A percentile compares a stretch with the other conserved stretches of the same genome.
Conservation (phyloP, 192 early-diverging fungal genomes). For the Backusella tuberculispora region DNA sequence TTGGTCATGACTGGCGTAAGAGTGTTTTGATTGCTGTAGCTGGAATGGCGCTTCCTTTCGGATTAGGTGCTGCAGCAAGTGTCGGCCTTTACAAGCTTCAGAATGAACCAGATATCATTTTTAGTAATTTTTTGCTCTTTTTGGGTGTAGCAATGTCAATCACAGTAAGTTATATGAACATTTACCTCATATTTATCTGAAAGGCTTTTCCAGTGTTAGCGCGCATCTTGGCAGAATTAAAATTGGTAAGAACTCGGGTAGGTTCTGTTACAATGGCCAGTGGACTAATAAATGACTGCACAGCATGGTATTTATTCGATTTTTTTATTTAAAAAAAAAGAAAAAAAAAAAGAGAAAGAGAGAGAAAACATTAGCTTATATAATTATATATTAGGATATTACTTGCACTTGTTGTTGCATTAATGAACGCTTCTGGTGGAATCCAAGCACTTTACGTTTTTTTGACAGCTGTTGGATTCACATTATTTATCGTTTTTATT, state of each 20-base stretch:
- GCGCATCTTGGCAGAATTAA: slow-evolving; percentile 88
- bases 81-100: slow-evolving; percentile 67
- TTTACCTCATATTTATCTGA: not conserved
- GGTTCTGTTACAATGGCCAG: slow-evolving; percentile 86
- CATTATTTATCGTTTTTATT: slow-evolving; percentile 68
- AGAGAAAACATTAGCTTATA: not conserved
- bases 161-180: slow-evolving; percentile 53
- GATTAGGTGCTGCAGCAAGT: slow-evolving; percentile 73
- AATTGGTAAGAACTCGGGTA: slow-evolving; percentile 77
- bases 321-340: not conserved
- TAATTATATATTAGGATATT: slow-evolving; percentile 39
- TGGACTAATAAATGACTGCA: slow-evolving; percentile 85
- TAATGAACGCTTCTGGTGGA: slow-evolving; percentile 74
- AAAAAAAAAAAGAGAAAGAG: not conserved
- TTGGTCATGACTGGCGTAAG: slow-evolving; percentile 58
- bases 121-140: slow-evolving; percentile 81
- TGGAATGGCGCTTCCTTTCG: slow-evolving; percentile 86
- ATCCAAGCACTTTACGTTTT: slow-evolving; percentile 84
- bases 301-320: slow-evolving; percentile 69
- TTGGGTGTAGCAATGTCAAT: slow-evolving; percentile 90
- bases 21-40: slow-evolving; percentile 69
- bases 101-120: slow-evolving; percentile 48
- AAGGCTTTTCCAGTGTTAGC: slow-evolving; percentile 92
- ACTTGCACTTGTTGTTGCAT: slow-evolving; percentile 79
- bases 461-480: slow-evolving; percentile 69